Base-by-base conservation (phyloP, 2,329 filamentous ascomycete species). In the Rhynchosporium graminicola region DNA sequence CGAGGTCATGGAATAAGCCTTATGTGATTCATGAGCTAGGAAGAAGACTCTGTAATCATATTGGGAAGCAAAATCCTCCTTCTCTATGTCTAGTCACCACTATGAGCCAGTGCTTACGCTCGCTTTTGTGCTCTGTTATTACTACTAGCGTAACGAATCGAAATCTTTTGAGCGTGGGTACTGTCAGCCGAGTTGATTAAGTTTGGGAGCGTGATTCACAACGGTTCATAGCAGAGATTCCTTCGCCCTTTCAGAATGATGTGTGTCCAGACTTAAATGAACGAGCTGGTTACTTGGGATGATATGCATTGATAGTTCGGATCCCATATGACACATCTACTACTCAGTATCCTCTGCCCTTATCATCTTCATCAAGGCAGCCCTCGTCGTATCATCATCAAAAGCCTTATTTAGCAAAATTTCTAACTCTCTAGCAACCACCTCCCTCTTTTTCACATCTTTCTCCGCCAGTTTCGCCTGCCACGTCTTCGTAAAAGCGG, bases 401-500 rank as follows among this genome's bases (percentile, higher is more conserved):
- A 88, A 88, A 2, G 83, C 85, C 45, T 77, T 78, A 60, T 81
- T 76, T 48, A 93, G 75, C 62, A 83, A 76, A 61, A 76, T 78
- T 56, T 86, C 82, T 51, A 88, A 74, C 68, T 87, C 84, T 68
- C 83, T 82, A 0, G 80, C 81, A 3, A 78, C 74, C 69, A 81
- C 74, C 31, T 76, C 77, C 59, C 75, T 76, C 1, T 82, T 80
- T 4, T 66, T 69, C 1, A 62, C 46, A 59, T 69, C 68, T 29
- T 83, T 82, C 47, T 81, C 79, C 47, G 82, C 76, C 60, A 83
- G 70, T 3, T 76, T 76, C 3, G 80, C 81, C 81, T 72, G 70
- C 70, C 85, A 88, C 43, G 83, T 78, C 71, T 83, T 83, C 15
- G 86, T 87, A 64, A 88, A 88, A 1, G 80, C 80, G 46, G 83